Conservation (phyloP, 2,329 filamentous ascomycete genomes). For the Aspergillus phoenicis region DNA sequence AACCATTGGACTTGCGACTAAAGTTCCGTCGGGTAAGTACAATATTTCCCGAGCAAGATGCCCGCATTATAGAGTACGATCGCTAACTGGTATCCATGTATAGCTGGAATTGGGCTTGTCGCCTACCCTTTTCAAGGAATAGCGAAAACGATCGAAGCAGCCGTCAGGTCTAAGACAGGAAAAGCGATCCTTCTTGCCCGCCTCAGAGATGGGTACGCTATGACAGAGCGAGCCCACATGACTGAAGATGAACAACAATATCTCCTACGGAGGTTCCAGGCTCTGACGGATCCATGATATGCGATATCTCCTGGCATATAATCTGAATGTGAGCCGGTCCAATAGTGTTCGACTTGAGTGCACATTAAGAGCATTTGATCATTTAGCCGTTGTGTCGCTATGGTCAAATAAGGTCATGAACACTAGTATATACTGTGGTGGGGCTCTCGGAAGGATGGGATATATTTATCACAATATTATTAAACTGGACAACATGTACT, state of each 20-base stretch:
- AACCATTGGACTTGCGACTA: constrained; percentile 24
- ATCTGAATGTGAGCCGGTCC: background rate
- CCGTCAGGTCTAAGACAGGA: constrained; percentile 28
- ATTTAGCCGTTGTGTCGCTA: too few relatives aligned
- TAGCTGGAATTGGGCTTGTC: constrained; percentile 32
- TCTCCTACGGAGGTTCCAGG: constrained; percentile 13
- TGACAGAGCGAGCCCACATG: background rate
- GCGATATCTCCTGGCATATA: background rate
- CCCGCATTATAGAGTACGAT: background rate
- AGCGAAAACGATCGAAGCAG: constrained; percentile 34
- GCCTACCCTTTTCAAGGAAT: constrained; percentile 39
- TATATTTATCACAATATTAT: too few relatives aligned
- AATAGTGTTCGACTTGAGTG: too few relatives aligned
- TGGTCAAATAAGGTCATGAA: too few relatives aligned
- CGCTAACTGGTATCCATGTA: background rate
- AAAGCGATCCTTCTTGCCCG: constrained; percentile 28
- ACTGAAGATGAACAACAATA: background rate
- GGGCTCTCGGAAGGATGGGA: too few relatives aligned
- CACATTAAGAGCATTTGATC: too few relatives aligned
- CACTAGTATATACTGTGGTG: too few relatives aligned
- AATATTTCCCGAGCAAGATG: background rate
- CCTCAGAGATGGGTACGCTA: constrained; percentile 22
- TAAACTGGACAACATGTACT: too few relatives aligned
- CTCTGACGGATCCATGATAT: constrained; percentile 2
- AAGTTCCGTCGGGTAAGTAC: constrained; percentile 29